These are phyloP conservation scores for Gracilaria domingensis DNA, from an alignment of 23 red algal species.

Conservation along the genomic window DNA sequence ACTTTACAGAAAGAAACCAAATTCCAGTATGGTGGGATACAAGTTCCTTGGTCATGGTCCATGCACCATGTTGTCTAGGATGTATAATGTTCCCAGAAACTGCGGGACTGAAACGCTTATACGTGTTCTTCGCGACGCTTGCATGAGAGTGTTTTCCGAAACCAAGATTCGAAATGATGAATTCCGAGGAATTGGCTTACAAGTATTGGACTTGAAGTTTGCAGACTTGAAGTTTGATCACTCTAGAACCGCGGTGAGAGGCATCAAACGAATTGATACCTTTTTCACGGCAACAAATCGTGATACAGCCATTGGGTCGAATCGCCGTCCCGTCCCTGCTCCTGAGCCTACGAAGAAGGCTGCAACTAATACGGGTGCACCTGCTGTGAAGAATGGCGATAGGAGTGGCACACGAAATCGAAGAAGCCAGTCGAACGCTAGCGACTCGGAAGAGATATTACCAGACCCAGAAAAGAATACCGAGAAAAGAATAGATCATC, in stretches of 20 bases:
- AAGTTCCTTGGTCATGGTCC: conserved; percentile 73
- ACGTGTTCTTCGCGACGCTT: conserved; percentile 35
- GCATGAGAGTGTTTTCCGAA: conserved; percentile 51
- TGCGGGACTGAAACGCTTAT: conserved; percentile 17
- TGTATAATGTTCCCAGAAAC: conserved; percentile 3
- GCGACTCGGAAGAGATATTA: background rate
- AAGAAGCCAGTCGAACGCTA: background rate
- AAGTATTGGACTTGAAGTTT: conserved; percentile 75
- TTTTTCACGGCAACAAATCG: conserved; percentile 39
- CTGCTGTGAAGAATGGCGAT: background rate
- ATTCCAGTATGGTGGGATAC: conserved; percentile 78
- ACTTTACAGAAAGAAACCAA: conserved; percentile 66
- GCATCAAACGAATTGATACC: conserved; percentile 51
- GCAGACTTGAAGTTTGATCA: conserved; percentile 70
- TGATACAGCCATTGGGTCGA: background rate
- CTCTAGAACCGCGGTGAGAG: conserved; percentile 2
- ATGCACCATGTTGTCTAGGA: conserved; percentile 41
- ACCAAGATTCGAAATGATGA: conserved; percentile 73
- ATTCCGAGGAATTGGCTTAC: conserved; percentile 88
- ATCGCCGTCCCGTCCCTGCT: background rate
- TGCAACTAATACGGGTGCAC: background rate
- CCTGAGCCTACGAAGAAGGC: background rate
- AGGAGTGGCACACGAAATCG: too few species aligned
- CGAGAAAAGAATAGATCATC: too few species aligned
- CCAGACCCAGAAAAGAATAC: background rate